Conservation (phyloP, 2,329 filamentous ascomycete genomes). For the Cercospora sesami region DNA sequence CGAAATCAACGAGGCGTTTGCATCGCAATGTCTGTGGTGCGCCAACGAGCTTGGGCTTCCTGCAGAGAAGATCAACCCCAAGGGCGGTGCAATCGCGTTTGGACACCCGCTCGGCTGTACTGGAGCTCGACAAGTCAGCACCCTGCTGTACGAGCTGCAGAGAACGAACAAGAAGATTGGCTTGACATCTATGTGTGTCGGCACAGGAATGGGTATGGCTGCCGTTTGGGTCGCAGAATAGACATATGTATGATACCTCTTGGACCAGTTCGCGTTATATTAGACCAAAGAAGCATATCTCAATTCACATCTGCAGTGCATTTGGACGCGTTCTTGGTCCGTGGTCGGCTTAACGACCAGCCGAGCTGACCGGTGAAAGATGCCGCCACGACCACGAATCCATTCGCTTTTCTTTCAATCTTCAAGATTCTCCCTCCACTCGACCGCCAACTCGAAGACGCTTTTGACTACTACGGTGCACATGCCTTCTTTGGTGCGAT, state of each 20-base stretch:
- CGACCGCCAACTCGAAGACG: not conserved
- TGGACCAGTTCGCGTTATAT: not conserved
- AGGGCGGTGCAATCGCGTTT: slow-evolving; percentile 94
- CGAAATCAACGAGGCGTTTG: slow-evolving; percentile 99
- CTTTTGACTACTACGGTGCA: not conserved
- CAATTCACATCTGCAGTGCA: not conserved
- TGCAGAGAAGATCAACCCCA: slow-evolving; percentile 88
- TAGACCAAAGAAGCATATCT: not conserved
- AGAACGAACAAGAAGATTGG: slow-evolving; percentile 82
- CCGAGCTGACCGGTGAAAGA: not conserved
- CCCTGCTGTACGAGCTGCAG: slow-evolving; percentile 84
- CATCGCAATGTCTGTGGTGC: slow-evolving; percentile 91
- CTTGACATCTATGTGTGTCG: slow-evolving; percentile 93
- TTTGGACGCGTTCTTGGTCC: not conserved
- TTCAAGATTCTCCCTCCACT: not conserved
- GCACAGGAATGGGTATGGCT: slow-evolving; percentile 97
- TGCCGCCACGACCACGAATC: not conserved
- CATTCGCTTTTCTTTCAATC: not conserved
- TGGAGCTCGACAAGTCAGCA: slow-evolving; percentile 89
- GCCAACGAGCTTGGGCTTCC: slow-evolving; percentile 82
- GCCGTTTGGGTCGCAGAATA: slow-evolving; percentile 95
- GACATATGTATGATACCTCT: not conserved
- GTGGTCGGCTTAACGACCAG: not conserved
- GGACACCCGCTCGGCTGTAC: slow-evolving; percentile 92
- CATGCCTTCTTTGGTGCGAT: not conserved